Evolutionary conservation across 2,329 filamentous ascomycete genomes (phyloP), one percentile per base, ranked within the genome.

Genomic region (Xylariaceae sp.): DNA sequence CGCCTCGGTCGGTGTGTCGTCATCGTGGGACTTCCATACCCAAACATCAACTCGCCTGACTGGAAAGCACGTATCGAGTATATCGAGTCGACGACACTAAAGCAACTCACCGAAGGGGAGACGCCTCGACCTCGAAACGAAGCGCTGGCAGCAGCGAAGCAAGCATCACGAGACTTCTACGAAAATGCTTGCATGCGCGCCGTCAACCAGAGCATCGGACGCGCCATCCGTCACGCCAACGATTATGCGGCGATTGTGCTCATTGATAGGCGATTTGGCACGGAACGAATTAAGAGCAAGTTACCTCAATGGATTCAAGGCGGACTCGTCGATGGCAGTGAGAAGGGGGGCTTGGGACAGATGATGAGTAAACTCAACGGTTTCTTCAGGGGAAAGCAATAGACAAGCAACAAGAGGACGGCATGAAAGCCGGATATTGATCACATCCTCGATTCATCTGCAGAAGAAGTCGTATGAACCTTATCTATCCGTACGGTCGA

Each of bases 121-220:
- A n/a, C 65, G 2, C 55, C 57, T 9, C 58, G 63, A 45, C 41
- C 66, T 7, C 64, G 59, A 30, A 59, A 64, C 10, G 70, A 74
- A 45, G 78, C 76, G 0, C 66, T 73, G 57, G 67, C 59, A 15
- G 55, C 57, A 44, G 78, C 77, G 0, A 86, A 84, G 66, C 79
- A 82, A 65, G 77, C 86, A 3, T 86, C 88, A 1, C 78, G 88
- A 55, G 89, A 93, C 61, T 96, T 90, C 70, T 96, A 95, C 71
- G 92, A 97, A 72, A 97, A 97, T 71, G 85, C 90, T 0, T 97
- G 92, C 73, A 97, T 99, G 92, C 82, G 94, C 45, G 91, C 92
- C 3, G 94, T 99, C 3, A 99, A 99, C 73, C 94, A 99, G 77
- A 94, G 90, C 70, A 92, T 99, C 66, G 94, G 94, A 0, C 81